Conservation (phyloP, 495 filamentous ascomycete species). For the Xeromyces bisporus region DNA sequence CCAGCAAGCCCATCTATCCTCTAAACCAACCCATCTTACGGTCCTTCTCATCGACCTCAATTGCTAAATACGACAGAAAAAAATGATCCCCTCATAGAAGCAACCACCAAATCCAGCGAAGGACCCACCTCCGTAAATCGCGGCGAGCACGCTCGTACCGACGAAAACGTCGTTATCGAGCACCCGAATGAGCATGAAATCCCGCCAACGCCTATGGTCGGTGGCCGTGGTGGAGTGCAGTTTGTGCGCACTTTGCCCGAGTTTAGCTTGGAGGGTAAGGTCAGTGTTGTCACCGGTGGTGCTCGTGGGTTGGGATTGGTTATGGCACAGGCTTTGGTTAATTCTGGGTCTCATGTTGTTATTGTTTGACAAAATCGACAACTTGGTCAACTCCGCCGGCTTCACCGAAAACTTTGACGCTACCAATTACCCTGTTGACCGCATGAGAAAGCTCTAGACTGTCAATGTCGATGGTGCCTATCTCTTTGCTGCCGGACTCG, state of each 20-base stretch:
- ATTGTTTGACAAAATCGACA: slow-evolving; percentile 77
- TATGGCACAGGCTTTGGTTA: slow-evolving; percentile 78
- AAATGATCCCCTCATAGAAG: slow-evolving; percentile 14
- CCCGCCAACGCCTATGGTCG: slow-evolving; percentile 46
- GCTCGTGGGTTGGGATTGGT: slow-evolving; percentile 75
- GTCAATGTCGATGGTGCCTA: slow-evolving; percentile 95
- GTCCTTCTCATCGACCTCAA: slow-evolving; percentile 21
- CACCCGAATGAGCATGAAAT: slow-evolving; percentile 57
- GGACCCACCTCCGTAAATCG: slow-evolving; percentile 20
- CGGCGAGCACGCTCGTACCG: slow-evolving; percentile 54
- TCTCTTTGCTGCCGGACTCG: slow-evolving; percentile 67
- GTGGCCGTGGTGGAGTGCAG: slow-evolving; percentile 53
- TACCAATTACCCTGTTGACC: slow-evolving; percentile 70
- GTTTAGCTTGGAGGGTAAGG: slow-evolving; percentile 65
- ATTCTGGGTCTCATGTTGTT: slow-evolving; percentile 73
- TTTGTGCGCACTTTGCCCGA: slow-evolving; percentile 53
- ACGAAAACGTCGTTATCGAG: slow-evolving; percentile 54
- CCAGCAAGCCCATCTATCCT: slow-evolving; percentile 8
- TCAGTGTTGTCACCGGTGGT: slow-evolving; percentile 70
- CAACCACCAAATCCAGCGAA: slow-evolving; percentile 17
- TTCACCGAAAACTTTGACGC: slow-evolving; percentile 94
- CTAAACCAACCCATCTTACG: slow-evolving; percentile 3
- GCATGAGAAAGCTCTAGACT: slow-evolving; percentile 79
- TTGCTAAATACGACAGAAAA: too few relatives aligned
- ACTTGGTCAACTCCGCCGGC: slow-evolving; percentile 86